These are phyloP conservation scores for Hypoxylon sp. DNA, from an alignment of 2,329 filamentous ascomycete genomes.

Conservation along the genomic window DNA sequence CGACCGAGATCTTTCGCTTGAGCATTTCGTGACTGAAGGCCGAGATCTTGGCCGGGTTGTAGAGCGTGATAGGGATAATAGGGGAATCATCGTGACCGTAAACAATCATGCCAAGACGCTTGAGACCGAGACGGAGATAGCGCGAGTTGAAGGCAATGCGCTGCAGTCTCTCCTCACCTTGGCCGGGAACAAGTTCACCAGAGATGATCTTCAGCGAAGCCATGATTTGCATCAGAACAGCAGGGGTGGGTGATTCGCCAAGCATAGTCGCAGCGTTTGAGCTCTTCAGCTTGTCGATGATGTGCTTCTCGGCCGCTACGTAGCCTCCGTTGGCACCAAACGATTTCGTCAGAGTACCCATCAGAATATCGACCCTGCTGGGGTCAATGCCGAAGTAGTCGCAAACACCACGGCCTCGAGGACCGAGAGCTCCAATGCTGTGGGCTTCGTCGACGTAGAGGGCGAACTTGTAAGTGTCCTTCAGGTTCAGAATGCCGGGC, in stretches of 20 bases:
- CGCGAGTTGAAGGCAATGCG: constrained; percentile 97
- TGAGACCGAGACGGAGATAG: constrained; percentile 95
- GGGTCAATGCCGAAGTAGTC: constrained; percentile 96
- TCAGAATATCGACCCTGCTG: constrained; percentile 88
- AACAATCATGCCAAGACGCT: constrained; percentile 95
- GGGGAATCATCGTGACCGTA: constrained; percentile 98
- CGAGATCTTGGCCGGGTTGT: constrained; percentile 98
- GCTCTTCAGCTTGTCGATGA: constrained; percentile 89
- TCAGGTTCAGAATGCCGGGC: constrained; percentile 85
- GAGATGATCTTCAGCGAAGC: constrained; percentile 87
- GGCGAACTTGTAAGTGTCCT: constrained; percentile 96
- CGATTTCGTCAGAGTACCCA: constrained; percentile 98
- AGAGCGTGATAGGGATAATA: constrained; percentile 92
- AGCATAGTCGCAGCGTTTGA: constrained; percentile 87
- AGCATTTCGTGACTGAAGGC: constrained; percentile 99
- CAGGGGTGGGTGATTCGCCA: constrained; percentile 86
- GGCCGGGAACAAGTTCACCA: constrained; percentile 85
- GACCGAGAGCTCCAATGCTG: constrained; percentile 91
- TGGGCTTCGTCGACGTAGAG: constrained; percentile 97
- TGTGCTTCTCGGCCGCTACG: constrained; percentile 84
- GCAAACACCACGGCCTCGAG: constrained; percentile 88
- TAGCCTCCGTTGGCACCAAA: constrained; percentile 99
- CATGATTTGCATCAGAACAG: constrained; percentile 89
- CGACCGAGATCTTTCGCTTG: constrained; percentile 94
- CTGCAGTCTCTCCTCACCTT: constrained; percentile 94